Conservation (phyloP, 2,329 filamentous ascomycete species). For the Penicillium nordicum region DNA sequence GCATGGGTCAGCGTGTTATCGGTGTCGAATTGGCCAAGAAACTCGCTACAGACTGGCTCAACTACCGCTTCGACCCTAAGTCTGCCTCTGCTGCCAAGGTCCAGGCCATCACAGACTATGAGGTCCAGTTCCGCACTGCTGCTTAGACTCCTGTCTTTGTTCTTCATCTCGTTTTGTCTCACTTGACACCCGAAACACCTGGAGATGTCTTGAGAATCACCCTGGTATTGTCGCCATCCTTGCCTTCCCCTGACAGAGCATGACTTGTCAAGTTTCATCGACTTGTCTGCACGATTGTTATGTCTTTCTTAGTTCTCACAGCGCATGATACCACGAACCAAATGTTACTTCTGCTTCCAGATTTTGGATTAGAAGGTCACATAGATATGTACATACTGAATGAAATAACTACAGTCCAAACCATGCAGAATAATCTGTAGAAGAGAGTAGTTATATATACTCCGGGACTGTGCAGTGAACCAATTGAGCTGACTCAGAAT, state of each 20-base stretch:
- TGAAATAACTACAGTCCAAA: not conserved
- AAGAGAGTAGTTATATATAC: not conserved
- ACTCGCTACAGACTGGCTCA: slow-evolving; percentile 76
- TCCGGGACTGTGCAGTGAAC: not conserved
- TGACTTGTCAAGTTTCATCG: not conserved
- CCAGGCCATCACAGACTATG: slow-evolving; percentile 46
- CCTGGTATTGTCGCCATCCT: not conserved
- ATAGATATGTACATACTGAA: slow-evolving; percentile 20
- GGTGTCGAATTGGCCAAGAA: slow-evolving; percentile 75
- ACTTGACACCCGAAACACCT: not conserved
- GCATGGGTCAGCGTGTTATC: slow-evolving; percentile 79
- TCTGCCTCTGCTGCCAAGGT: slow-evolving; percentile 63
- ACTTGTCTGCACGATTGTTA: slow-evolving; percentile 1
- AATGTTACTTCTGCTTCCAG: slow-evolving; percentile 14
- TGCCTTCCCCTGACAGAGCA: not conserved
- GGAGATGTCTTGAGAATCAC: not conserved
- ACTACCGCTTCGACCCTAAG: slow-evolving; percentile 71
- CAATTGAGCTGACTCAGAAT: slow-evolving; percentile 23
- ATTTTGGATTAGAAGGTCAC: slow-evolving; percentile 15
- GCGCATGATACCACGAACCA: slow-evolving; percentile 33
- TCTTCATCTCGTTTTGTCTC: not conserved
- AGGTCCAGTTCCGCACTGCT: slow-evolving; percentile 34
- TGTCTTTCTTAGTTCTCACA: slow-evolving; percentile 13
- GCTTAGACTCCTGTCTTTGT: slow-evolving; percentile 7
- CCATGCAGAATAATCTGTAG: not conserved